phyloP scores from a whole-genome alignment of 164 flowering plant species.

The Vitis rupestris region DNA sequence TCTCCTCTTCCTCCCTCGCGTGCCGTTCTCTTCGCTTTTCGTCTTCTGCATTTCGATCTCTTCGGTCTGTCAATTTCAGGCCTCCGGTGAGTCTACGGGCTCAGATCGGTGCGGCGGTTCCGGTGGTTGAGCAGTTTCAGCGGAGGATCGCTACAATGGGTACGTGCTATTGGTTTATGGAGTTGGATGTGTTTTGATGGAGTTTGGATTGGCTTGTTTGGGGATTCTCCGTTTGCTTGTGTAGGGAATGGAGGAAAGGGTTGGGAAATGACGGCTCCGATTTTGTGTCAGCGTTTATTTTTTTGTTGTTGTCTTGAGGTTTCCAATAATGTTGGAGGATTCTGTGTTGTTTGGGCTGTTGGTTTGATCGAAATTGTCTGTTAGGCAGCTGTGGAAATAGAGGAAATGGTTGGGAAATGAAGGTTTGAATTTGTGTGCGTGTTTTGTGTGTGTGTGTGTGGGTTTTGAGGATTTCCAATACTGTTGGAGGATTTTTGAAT shows the following conservation, averaged over 20 bases:
- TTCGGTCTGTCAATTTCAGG: conserved; percentile 45
- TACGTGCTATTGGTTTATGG: conserved; percentile 10
- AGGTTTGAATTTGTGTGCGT: too few relatives aligned
- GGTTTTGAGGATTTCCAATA: too few relatives aligned
- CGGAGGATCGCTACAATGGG: conserved; percentile 78
- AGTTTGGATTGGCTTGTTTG: too few relatives aligned
- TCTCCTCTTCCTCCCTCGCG: conserved; percentile 3
- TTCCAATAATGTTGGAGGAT: too few relatives aligned
- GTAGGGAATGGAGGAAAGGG: background rate
- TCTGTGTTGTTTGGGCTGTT: too few relatives aligned
- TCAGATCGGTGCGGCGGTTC: conserved; percentile 57
- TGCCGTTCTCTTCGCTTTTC: conserved; percentile 34
- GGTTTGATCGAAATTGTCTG: too few relatives aligned
- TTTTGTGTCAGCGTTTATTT: background rate
- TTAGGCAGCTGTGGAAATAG: too few relatives aligned
- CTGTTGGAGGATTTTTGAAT: too few relatives aligned
- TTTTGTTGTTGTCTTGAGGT: background rate
- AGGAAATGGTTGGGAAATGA: too few relatives aligned
- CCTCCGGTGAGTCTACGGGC: conserved; percentile 60
- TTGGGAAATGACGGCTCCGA: background rate
- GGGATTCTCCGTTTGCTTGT: background rate
- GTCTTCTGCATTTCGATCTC: conserved; percentile 23
- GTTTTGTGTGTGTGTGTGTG: too few relatives aligned
- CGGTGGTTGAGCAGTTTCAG: conserved; percentile 49
- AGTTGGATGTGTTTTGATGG: too few relatives aligned